Base-by-base conservation (phyloP, 1,139 yeast genomes). In the Suhomyces coccinellae region DNA sequence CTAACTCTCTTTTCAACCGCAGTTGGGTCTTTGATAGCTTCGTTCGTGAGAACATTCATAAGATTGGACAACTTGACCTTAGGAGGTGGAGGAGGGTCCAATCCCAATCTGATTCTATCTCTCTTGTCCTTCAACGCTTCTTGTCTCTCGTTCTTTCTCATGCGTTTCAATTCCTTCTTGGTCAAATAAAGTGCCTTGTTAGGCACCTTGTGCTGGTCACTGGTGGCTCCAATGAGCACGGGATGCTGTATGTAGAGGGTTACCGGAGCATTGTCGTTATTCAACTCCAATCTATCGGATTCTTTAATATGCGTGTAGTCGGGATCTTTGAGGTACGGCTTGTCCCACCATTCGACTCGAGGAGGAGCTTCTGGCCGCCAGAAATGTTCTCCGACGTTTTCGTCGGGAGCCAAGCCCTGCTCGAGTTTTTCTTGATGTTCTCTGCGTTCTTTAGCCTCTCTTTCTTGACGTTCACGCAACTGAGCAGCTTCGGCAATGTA, bases 21-120 rank as follows among this genome's bases (percentile, higher is more conserved):
- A 0, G 99, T 93, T 0, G 99, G 99, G 58, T 93, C 96, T 50
- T 78, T 75, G 38, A 90, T 85, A n/a, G 95, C 88, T 50, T 87
- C 95, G 57, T 88, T 84, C 3, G 97, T 87, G 40, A 85, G 71
- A 0, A 89, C 96, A 53, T 79, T 85, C 90, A 88, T 87, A 61
- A 91, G 74, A 59, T 91, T 93, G 37, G 85, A 80, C 43, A 89
- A 69, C 56, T 85, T 88, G 27, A 91, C 88, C 63, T 91, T 93
- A 2, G 97, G 96, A 6, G 86, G 85, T 0, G 97, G 97, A 2
- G 96, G 87, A 0, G 96, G 86, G 41, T 85, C 90, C 20, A 91
- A 67, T 0, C 99, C 99, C 6, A 88, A 68, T 50, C 83, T 77
- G 26, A 91, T 84, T 40, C 87, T 71, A 54, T 89, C 95, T 58